phyloP scores from a whole-genome alignment of 1,139 yeast genomes.

The Magnusiomyces suaveolens region DNA sequence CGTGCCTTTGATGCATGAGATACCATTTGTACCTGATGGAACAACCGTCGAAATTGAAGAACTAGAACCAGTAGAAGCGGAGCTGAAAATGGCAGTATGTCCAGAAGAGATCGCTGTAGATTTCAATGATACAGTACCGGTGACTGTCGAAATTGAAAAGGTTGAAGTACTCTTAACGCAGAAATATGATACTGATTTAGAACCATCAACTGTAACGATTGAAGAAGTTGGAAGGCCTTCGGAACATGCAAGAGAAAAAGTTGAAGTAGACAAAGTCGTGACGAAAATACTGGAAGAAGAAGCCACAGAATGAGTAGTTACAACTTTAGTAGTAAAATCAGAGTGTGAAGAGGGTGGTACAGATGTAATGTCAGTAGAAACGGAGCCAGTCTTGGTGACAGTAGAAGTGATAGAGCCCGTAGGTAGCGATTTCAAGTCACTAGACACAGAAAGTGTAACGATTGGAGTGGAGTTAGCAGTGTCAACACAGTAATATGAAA shows the following conservation, averaged over 20 bases:
- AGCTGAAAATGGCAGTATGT: background rate
- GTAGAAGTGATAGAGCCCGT: background rate
- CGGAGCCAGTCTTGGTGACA: no score
- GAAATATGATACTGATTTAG: background rate
- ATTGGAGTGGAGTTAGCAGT: background rate
- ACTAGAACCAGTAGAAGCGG: background rate
- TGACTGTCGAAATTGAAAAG: background rate
- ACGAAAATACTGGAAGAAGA: no score
- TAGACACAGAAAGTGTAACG: background rate
- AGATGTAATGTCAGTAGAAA: no score
- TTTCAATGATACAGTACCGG: background rate
- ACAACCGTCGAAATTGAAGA: background rate
- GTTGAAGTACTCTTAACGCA: background rate
- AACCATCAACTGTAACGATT: background rate
- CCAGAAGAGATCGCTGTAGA: background rate
- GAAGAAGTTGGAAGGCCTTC: no score
- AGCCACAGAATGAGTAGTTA: background rate
- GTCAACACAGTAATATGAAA: no score
- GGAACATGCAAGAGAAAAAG: no score
- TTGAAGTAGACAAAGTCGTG: no score
- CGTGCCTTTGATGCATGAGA: background rate
- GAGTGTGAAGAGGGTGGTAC: background rate
- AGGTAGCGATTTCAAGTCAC: background rate
- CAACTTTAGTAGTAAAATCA: background rate
- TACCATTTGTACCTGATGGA: background rate